These are phyloP conservation scores for Pythium utonaiense DNA, from an alignment of 352 stramenopile species.

Conservation along the genomic window DNA sequence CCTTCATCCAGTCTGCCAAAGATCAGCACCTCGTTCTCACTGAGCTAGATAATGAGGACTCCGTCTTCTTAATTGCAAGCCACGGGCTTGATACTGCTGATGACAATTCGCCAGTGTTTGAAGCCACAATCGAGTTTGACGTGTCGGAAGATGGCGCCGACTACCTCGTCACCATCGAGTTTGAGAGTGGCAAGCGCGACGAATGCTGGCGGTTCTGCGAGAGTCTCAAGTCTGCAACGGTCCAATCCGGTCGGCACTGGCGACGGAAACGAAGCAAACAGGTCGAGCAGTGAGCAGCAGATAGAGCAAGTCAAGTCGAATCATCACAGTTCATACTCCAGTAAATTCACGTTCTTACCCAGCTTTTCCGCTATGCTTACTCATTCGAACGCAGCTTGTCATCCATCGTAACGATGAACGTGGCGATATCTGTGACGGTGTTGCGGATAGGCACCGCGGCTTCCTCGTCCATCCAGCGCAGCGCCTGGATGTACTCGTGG, in stretches of 20 bases:
- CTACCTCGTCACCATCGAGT: slow-evolving; percentile 42
- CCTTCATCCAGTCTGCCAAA: slow-evolving; percentile 26
- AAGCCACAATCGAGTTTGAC: slow-evolving; percentile 12
- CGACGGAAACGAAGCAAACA: slow-evolving; percentile 34
- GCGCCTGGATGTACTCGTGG: slow-evolving; percentile 72
- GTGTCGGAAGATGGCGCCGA: slow-evolving; percentile 4
- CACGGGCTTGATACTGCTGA: background rate
- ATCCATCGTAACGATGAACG: slow-evolving; percentile 51
- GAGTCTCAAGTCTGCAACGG: slow-evolving; percentile 49
- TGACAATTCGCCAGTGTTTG: background rate
- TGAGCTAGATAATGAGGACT: background rate
- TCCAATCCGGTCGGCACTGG: slow-evolving; percentile 66
- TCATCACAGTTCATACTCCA: too few relatives aligned
- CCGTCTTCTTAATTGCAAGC: background rate
- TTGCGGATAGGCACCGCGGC: slow-evolving; percentile 52
- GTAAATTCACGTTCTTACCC: too few relatives aligned
- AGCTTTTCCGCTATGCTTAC: background rate
- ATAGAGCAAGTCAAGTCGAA: too few relatives aligned
- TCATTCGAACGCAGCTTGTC: slow-evolving; percentile 27
- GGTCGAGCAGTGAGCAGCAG: background rate
- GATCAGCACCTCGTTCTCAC: background rate
- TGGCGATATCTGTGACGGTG: slow-evolving; percentile 60
- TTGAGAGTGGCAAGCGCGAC: slow-evolving; percentile 46
- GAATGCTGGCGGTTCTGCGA: slow-evolving; percentile 66
- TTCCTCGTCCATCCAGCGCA: slow-evolving; percentile 72